phyloP scores from a whole-genome alignment of 2,329 filamentous ascomycete species.

The Penicillium sp. region DNA sequence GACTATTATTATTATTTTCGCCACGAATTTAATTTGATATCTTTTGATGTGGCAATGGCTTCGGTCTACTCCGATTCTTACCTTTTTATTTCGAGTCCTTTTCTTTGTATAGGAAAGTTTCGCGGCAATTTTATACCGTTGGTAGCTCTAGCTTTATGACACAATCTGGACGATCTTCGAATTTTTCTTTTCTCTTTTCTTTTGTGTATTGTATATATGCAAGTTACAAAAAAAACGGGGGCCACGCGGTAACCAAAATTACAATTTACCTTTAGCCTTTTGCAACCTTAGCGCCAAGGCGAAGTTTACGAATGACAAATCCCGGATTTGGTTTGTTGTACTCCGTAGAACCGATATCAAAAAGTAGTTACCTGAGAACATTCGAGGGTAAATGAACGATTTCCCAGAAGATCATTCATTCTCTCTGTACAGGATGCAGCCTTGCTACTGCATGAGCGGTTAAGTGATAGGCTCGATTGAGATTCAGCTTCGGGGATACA shows the following conservation, averaged over 20 bases:
- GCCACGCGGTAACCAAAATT: conserved; percentile 9
- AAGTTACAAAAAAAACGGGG: conserved; percentile 9
- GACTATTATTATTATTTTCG: neutral
- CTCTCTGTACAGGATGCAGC: conserved; percentile 13
- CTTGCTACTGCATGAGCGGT: conserved; percentile 18
- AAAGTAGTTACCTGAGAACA: neutral
- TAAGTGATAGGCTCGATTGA: conserved; percentile 22
- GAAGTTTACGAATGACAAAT: conserved; percentile 19
- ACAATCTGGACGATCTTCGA: conserved; percentile 19
- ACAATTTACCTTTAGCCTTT: conserved; percentile 14
- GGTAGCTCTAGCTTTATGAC: conserved; percentile 12
- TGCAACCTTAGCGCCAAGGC: conserved; percentile 6
- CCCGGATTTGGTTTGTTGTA: neutral
- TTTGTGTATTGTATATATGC: neutral
- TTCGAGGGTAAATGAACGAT: neutral
- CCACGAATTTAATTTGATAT: conserved; percentile 16
- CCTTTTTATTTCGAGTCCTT: neutral
- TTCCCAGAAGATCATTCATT: neutral
- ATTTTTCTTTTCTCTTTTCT: neutral
- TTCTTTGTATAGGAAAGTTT: conserved; percentile 17
- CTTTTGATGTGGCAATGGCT: conserved; percentile 18
- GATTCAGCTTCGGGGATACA: conserved; percentile 16
- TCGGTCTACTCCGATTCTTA: conserved; percentile 9
- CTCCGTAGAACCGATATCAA: conserved; percentile 6
- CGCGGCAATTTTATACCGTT: conserved; percentile 16